These are phyloP conservation scores for Rhizoctonia solani DNA, from an alignment of 1,284 basidiomycete genomes.

Conservation along the genomic window DNA sequence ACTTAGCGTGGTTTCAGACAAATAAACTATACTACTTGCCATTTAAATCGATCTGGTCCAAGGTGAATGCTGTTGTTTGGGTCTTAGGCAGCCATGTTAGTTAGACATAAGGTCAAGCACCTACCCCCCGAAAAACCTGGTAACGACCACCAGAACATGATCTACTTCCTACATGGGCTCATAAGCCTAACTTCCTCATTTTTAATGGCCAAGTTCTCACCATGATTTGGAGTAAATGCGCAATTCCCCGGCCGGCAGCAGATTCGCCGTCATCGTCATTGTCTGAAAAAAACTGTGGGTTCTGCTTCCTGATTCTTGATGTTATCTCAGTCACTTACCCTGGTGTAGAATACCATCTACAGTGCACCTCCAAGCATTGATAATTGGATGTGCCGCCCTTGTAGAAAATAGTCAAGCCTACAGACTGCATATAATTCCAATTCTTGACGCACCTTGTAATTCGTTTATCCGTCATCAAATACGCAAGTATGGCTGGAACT, in stretches of 20 bases:
- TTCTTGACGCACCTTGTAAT: slow-evolving; percentile 51
- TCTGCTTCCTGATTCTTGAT: slow-evolving; percentile 1
- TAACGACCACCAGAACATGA: slow-evolving; percentile 67
- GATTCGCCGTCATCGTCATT: slow-evolving; percentile 94
- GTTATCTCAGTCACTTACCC: slow-evolving; percentile 51
- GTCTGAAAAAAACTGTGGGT: slow-evolving; percentile 54
- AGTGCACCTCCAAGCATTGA: slow-evolving; percentile 85
- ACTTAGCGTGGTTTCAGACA: background rate
- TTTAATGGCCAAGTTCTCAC: slow-evolving; percentile 47
- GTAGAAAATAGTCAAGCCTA: background rate
- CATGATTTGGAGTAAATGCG: slow-evolving; percentile 85
- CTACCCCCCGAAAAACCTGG: slow-evolving; percentile 39
- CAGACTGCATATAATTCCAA: background rate
- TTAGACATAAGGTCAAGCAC: background rate
- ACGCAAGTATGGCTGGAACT: slow-evolving; percentile 72
- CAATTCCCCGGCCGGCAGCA: slow-evolving; percentile 83
- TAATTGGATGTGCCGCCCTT: slow-evolving; percentile 83
- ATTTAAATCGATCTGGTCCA: slow-evolving; percentile 37
- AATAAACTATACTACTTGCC: background rate
- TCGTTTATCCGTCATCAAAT: slow-evolving; percentile 72
- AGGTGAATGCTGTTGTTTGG: slow-evolving; percentile 34
- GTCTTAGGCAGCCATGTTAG: background rate
- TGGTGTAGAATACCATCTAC: slow-evolving; percentile 69
- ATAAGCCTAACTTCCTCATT: background rate
- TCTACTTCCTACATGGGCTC: slow-evolving; percentile 57